Evolutionary conservation across 169 alveolate species (phyloP).

Genomic region (Eimeria acervulina): DNA sequence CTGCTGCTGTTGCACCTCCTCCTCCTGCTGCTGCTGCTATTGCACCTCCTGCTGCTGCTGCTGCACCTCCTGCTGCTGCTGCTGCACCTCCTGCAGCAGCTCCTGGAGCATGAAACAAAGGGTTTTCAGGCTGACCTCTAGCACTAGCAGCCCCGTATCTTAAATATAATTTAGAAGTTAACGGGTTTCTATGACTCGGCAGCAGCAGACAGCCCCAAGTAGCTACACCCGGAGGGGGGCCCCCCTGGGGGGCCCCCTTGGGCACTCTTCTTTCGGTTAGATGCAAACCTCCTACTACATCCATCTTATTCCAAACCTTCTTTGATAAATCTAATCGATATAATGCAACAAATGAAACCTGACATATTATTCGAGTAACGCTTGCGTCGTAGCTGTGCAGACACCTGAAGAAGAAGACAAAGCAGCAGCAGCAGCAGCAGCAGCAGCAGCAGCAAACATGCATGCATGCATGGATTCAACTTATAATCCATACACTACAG

Average conservation of each 20-base stretch:
- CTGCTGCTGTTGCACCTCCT: background rate
- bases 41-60: background rate
- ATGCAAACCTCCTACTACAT: slow-evolving; percentile 39
- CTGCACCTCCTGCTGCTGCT: background rate
- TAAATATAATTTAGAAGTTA: background rate
- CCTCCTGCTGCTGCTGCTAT: background rate
- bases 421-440: slow-evolving; percentile 39
- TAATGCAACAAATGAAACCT: slow-evolving; percentile 22
- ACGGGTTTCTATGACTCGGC: background rate
- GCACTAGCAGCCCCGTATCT: background rate
- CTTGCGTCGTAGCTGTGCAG: slow-evolving; percentile 30
- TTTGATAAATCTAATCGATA: slow-evolving; percentile 14
- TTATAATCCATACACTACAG: background rate
- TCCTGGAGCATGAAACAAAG: background rate
- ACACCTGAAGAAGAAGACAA: slow-evolving; percentile 18
- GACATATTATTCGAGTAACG: background rate
- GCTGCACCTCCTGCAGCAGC: slow-evolving; percentile 7
- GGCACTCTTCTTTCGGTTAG: slow-evolving; percentile 20
- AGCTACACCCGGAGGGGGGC: too few relatives aligned
- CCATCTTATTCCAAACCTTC: slow-evolving; percentile 7
- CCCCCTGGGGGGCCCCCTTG: too few relatives aligned
- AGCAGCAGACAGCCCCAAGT: slow-evolving; percentile 45
- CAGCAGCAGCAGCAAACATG: background rate
- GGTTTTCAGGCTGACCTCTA: background rate
- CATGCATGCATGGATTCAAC: background rate